These are phyloP conservation scores for Massospora cicadina DNA, from an alignment of 371 early-diverging fungal genomes.

Conservation along the genomic window DNA sequence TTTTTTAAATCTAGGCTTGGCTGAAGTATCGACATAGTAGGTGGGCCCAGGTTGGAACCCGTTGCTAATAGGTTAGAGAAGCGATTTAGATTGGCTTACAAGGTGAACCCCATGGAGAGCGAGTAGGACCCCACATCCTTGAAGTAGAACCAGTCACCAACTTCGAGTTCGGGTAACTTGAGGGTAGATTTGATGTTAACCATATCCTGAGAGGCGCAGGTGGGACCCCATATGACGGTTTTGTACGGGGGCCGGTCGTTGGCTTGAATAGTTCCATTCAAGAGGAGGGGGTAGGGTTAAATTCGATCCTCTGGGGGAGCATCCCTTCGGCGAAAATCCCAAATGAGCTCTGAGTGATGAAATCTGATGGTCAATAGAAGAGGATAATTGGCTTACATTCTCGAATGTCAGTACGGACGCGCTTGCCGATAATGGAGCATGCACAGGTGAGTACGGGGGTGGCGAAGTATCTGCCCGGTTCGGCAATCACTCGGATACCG, in stretches of 20 bases:
- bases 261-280: too few relatives aligned
- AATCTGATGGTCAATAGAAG: too few relatives aligned
- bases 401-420: conserved; percentile 15
- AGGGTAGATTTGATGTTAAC: neutral
- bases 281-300: neutral
- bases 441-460: conserved; percentile 84
- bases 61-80: neutral
- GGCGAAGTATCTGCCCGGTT: conserved; percentile 93
- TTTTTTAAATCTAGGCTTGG: too few relatives aligned
- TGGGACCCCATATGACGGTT: neutral
- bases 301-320: neutral
- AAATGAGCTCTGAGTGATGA: neutral
- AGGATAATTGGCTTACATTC: too few relatives aligned
- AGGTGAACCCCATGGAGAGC: neutral
- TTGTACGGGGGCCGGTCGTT: neutral
- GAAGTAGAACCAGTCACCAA: neutral
- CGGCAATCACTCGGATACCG: conserved; percentile 79
- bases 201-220: neutral
- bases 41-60: too few relatives aligned
- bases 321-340: neutral
- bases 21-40: too few relatives aligned
- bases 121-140: neutral
- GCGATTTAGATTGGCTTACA: neutral
- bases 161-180: neutral
- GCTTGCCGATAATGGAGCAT: conserved; percentile 74